These are phyloP conservation scores for Alternaria sp. DNA, from an alignment of 2,329 filamentous ascomycete genomes.

Conservation along the genomic window DNA sequence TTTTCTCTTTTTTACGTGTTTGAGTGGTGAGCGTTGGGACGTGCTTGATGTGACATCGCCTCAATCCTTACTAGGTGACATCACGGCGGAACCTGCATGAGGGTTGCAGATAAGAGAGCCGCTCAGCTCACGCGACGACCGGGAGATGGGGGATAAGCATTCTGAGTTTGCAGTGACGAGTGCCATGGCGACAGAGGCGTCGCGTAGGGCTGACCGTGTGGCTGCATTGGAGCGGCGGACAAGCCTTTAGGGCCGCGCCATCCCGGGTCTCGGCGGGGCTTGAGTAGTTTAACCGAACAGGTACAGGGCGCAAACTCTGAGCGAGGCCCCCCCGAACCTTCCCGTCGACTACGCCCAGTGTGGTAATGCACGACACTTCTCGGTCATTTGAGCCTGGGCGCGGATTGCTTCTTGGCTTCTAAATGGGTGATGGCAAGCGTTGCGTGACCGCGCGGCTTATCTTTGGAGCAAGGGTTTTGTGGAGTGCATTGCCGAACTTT, in stretches of 20 bases:
- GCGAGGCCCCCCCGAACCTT: constrained; percentile 20
- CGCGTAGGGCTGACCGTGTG: constrained; percentile 17
- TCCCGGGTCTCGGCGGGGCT: constrained; percentile 32
- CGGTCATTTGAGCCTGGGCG: constrained; percentile 4
- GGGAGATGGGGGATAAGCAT: not conserved
- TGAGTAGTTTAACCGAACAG: constrained; percentile 28
- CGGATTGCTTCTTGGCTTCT: constrained; percentile 1
- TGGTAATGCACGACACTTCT: constrained; percentile 28
- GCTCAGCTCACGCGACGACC: constrained; percentile 1
- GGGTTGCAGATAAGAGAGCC: constrained; percentile 1
- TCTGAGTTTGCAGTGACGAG: constrained; percentile 12
- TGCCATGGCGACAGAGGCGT: constrained; percentile 11
- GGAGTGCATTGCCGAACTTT: constrained; percentile 20
- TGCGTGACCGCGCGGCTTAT: constrained; percentile 10
- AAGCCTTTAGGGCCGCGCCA: constrained; percentile 34
- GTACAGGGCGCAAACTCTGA: constrained; percentile 19
- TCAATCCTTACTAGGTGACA: not conserved
- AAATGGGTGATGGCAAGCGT: not conserved
- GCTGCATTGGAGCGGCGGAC: constrained; percentile 20
- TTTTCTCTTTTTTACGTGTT: constrained; percentile 36
- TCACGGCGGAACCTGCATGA: not conserved
- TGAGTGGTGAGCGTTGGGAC: constrained; percentile 26
- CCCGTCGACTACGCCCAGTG: constrained; percentile 20
- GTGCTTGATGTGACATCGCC: constrained; percentile 28
- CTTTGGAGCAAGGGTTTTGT: constrained; percentile 9